Conservation (phyloP, 2,329 filamentous ascomycete species). For the Talaromyces sp. region DNA sequence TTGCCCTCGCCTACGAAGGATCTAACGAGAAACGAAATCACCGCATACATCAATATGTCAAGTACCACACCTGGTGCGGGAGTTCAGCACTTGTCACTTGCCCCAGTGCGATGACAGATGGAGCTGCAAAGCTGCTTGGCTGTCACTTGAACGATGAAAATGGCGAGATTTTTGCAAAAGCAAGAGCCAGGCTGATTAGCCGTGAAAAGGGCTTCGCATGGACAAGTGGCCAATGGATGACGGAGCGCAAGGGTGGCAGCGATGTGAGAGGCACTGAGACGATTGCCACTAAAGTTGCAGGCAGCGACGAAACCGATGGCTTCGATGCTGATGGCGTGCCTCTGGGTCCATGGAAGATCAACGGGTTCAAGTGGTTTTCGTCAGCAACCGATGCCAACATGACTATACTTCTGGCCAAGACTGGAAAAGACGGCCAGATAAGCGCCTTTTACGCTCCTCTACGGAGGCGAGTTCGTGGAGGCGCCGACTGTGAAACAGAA, state of each 20-base stretch:
- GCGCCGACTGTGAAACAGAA: slow-evolving; percentile 24
- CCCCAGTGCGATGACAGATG: slow-evolving; percentile 24
- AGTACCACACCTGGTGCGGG: slow-evolving; percentile 19
- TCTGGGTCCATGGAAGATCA: slow-evolving; percentile 56
- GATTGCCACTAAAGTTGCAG: slow-evolving; percentile 39
- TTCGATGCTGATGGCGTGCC: slow-evolving; percentile 26
- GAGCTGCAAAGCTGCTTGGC: slow-evolving; percentile 20
- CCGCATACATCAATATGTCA: slow-evolving; percentile 19
- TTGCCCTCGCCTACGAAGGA: slow-evolving; percentile 18
- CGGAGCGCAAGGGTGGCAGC: slow-evolving; percentile 63
- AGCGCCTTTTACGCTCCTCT: slow-evolving; percentile 62
- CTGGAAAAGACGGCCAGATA: slow-evolving; percentile 44
- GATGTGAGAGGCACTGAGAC: slow-evolving; percentile 67
- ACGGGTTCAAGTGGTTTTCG: slow-evolving; percentile 67
- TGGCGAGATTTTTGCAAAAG: slow-evolving; percentile 16
- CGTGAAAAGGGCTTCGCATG: slow-evolving; percentile 51
- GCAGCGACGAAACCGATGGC: slow-evolving; percentile 19
- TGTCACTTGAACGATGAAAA: slow-evolving; percentile 17
- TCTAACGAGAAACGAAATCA: slow-evolving; percentile 15
- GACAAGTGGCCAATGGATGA: slow-evolving; percentile 78
- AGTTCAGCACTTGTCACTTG: slow-evolving; percentile 23
- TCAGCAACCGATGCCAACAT: slow-evolving; percentile 61
- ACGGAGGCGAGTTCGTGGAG: slow-evolving; percentile 33
- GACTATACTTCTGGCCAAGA: slow-evolving; percentile 59
- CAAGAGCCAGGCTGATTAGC: slow-evolving; percentile 41